Evolutionary conservation across 768 basidiomycete genomes (phyloP).

Genomic region (Leccinum arenicola): DNA sequence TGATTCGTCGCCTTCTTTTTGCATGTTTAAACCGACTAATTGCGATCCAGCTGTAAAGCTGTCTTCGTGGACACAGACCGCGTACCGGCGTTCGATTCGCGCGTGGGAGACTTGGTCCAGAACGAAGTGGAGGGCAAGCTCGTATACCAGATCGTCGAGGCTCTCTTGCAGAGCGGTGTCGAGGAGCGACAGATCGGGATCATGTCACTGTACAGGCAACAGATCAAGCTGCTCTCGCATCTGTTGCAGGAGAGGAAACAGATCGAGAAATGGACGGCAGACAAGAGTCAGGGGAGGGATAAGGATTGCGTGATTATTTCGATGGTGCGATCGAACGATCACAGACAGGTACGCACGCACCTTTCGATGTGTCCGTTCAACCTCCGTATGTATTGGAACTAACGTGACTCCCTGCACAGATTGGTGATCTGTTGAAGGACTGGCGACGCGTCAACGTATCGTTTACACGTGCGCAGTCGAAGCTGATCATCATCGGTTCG

Average conservation of each 20-base stretch:
- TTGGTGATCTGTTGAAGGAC: slow-evolving; percentile 91
- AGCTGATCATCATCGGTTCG: slow-evolving; percentile 90
- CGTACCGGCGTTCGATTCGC: slow-evolving; percentile 75
- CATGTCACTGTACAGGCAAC: slow-evolving; percentile 92
- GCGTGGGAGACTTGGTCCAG: slow-evolving; percentile 85
- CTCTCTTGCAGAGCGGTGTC: slow-evolving; percentile 65
- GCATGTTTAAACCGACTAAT: not conserved
- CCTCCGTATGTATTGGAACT: not conserved
- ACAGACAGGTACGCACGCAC: slow-evolving; percentile 55
- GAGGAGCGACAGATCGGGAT: slow-evolving; percentile 73
- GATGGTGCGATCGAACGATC: slow-evolving; percentile 85
- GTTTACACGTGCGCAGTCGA: slow-evolving; percentile 88
- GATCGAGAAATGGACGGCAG: slow-evolving; percentile 88
- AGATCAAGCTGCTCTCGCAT: slow-evolving; percentile 83
- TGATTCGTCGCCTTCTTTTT: not conserved
- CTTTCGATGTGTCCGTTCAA: not conserved
- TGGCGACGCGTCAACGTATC: slow-evolving; percentile 97
- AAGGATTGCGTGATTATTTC: slow-evolving; percentile 95
- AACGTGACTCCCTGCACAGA: slow-evolving; percentile 39
- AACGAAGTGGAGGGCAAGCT: slow-evolving; percentile 78
- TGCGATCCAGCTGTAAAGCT: slow-evolving; percentile 62
- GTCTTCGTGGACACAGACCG: slow-evolving; percentile 93
- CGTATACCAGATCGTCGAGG: slow-evolving; percentile 64
- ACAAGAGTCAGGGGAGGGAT: slow-evolving; percentile 91
- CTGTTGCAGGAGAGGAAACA: slow-evolving; percentile 52